Conservation (phyloP, 139 green algal genomes). For the Haematococcus lacustris region DNA sequence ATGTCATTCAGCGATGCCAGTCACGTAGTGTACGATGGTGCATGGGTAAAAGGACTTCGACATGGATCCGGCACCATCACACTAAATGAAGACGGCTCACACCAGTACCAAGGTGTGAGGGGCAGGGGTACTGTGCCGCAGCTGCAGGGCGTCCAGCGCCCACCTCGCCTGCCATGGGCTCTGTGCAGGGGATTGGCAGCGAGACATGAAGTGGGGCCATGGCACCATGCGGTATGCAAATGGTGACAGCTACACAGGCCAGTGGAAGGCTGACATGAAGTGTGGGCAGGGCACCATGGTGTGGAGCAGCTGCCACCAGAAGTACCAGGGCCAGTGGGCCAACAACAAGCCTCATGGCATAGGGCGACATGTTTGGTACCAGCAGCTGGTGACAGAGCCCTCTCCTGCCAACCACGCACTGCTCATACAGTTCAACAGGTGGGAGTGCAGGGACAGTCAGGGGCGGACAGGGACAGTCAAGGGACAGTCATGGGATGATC, state of each 20-base stretch:
- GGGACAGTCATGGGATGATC: too few relatives aligned
- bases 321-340: constrained; percentile 49
- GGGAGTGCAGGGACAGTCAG: too few relatives aligned
- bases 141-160: too few relatives aligned
- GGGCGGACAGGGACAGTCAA: too few relatives aligned
- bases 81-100: constrained; percentile 24
- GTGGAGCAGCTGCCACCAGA: constrained; percentile 37
- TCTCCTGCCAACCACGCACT: constrained; percentile 35
- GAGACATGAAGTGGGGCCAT: constrained; percentile 50
- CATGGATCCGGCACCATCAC: constrained; percentile 52
- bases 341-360: constrained; percentile 46
- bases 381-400: constrained; percentile 14
- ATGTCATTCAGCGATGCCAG: constrained; percentile 33
- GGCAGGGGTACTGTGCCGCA: too few relatives aligned
- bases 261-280: constrained; percentile 42
- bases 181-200: constrained; percentile 47
- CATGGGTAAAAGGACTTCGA: constrained; percentile 43
- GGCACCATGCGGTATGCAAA: constrained; percentile 51
- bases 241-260: constrained; percentile 49
- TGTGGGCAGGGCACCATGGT: constrained; percentile 42
- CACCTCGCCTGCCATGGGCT: too few relatives aligned
- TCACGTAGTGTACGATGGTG: constrained; percentile 44
- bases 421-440: constrained; percentile 64
- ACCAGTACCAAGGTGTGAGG: constrained; percentile 44
- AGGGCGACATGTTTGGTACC: constrained; percentile 52